Percentiles rank a stretch among this genome's conserved stretches.
Evolutionary conservation across 441 rosid genomes (phyloP).

Genomic region (Pelargonium fulgidum): DNA sequence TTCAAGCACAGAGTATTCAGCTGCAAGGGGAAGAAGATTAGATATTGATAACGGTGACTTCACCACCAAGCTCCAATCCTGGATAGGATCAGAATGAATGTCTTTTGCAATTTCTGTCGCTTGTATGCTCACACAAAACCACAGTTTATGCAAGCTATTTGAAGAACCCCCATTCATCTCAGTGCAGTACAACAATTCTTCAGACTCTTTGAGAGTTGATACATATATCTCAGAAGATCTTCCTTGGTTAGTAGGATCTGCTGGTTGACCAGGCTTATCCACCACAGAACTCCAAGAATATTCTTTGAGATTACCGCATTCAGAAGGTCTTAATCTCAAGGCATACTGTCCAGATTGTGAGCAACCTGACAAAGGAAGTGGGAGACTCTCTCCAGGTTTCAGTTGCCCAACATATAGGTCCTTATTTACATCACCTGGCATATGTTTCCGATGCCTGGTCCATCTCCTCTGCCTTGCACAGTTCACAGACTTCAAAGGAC

Average conservation of each 20-base stretch:
- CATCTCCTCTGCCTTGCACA: slow-evolving; percentile 67
- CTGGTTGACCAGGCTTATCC: slow-evolving; percentile 34
- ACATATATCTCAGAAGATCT: slow-evolving; percentile 56
- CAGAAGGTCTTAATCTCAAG: slow-evolving; percentile 60
- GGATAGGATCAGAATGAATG: slow-evolving; percentile 66
- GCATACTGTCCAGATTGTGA: slow-evolving; percentile 51
- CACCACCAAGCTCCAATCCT: slow-evolving; percentile 84
- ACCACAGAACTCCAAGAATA: slow-evolving; percentile 89
- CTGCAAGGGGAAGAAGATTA: slow-evolving; percentile 80
- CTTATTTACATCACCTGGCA: slow-evolving; percentile 27
- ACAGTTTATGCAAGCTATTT: slow-evolving; percentile 41
- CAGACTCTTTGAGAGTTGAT: slow-evolving; percentile 63
- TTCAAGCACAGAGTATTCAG: slow-evolving; percentile 79
- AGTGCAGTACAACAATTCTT: slow-evolving; percentile 66
- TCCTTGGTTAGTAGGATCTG: slow-evolving; percentile 27
- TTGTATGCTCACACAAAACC: slow-evolving; percentile 82
- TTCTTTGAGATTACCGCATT: slow-evolving; percentile 36
- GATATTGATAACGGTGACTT: slow-evolving; percentile 77
- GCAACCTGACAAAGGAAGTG: slow-evolving; percentile 73
- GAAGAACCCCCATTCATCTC: slow-evolving; percentile 59
- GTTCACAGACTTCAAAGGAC: slow-evolving; percentile 37
- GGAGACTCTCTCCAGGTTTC: slow-evolving; percentile 64
- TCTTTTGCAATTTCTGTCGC: slow-evolving; percentile 82
- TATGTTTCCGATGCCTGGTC: slow-evolving; percentile 49
- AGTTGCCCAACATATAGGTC: slow-evolving; percentile 58